phyloP scores from a whole-genome alignment of 139 green algal genomes.

The Closterium sp. region DNA sequence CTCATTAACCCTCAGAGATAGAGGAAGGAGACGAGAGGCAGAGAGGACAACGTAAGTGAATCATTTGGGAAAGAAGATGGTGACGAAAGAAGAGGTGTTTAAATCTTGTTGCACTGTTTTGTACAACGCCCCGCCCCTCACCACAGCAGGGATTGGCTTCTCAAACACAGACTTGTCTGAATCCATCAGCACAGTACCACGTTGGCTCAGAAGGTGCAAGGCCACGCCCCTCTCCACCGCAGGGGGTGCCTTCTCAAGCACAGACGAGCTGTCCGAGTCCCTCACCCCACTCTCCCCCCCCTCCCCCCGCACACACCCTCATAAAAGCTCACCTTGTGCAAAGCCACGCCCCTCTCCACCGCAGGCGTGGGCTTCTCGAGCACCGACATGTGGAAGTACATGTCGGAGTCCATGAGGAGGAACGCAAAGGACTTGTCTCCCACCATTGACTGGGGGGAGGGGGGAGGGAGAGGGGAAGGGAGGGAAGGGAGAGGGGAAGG shows the following conservation, averaged over 20 bases:
- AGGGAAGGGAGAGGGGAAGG: neutral
- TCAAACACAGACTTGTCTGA: conserved; percentile 40
- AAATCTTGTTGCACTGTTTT: too few relatives aligned
- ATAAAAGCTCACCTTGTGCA: conserved; percentile 53
- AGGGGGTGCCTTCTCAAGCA: conserved; percentile 34
- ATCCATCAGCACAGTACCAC: too few relatives aligned
- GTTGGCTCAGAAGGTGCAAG: conserved; percentile 51
- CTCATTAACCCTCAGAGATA: neutral
- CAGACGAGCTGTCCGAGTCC: conserved; percentile 11
- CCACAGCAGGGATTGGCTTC: conserved; percentile 34
- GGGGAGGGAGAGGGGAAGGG: neutral
- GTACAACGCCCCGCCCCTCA: neutral
- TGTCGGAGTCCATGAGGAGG: conserved; percentile 61
- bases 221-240: conserved; percentile 55
- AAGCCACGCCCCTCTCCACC: conserved; percentile 55
- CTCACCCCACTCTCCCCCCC: too few relatives aligned
- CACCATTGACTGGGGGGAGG: conserved; percentile 46
- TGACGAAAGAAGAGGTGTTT: neutral
- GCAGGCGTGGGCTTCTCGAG: conserved; percentile 35
- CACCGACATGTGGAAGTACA: conserved; percentile 61
- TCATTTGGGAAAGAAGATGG: neutral
- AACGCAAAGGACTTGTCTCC: conserved; percentile 64
- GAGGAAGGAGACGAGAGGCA: neutral
- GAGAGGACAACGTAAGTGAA: too few relatives aligned
- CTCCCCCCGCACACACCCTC: too few relatives aligned